Evolutionary conservation across 306 rosid species (phyloP).

Genomic region (Prunus dulcis): DNA sequence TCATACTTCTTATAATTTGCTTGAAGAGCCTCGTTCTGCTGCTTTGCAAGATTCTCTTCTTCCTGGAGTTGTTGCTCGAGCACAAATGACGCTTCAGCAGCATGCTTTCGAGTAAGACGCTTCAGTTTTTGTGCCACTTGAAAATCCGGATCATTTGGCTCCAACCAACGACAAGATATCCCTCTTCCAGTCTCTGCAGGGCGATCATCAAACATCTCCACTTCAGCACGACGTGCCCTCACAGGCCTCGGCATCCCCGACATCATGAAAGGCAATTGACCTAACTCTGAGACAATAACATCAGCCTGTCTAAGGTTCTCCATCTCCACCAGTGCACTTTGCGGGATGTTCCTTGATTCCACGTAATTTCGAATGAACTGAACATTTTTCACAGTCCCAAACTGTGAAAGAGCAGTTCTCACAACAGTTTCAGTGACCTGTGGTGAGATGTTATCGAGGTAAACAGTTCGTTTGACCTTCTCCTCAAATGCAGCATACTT

Average conservation of each 20-base stretch:
- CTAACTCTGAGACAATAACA: slow-evolving; percentile 34
- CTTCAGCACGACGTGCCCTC: slow-evolving; percentile 49
- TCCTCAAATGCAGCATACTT: slow-evolving; percentile 61
- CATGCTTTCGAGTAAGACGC: slow-evolving; percentile 45
- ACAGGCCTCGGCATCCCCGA: slow-evolving; percentile 88
- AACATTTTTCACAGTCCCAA: slow-evolving; percentile 52
- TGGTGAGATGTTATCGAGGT: slow-evolving; percentile 69
- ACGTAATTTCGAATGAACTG: slow-evolving; percentile 65
- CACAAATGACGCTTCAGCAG: slow-evolving; percentile 44
- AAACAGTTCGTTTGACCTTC: slow-evolving; percentile 62
- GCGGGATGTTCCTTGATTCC: slow-evolving; percentile 45
- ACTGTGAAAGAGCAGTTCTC: slow-evolving; percentile 66
- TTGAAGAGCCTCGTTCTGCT: slow-evolving; percentile 51
- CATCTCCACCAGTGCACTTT: slow-evolving; percentile 68
- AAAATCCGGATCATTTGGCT: slow-evolving; percentile 60
- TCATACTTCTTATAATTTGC: slow-evolving; percentile 51
- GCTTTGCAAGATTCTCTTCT: slow-evolving; percentile 60
- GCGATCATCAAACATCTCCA: slow-evolving; percentile 72
- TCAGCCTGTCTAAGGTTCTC: slow-evolving; percentile 50
- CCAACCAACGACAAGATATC: slow-evolving; percentile 49
- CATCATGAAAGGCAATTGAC: slow-evolving; percentile 67
- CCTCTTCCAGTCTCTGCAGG: slow-evolving; percentile 57
- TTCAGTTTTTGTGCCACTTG: slow-evolving; percentile 48
- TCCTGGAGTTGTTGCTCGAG: slow-evolving; percentile 50
- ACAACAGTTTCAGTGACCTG: slow-evolving; percentile 72